Evolutionary conservation across 768 basidiomycete genomes (phyloP).

Genomic region (Dacryopinax primogenitus): DNA sequence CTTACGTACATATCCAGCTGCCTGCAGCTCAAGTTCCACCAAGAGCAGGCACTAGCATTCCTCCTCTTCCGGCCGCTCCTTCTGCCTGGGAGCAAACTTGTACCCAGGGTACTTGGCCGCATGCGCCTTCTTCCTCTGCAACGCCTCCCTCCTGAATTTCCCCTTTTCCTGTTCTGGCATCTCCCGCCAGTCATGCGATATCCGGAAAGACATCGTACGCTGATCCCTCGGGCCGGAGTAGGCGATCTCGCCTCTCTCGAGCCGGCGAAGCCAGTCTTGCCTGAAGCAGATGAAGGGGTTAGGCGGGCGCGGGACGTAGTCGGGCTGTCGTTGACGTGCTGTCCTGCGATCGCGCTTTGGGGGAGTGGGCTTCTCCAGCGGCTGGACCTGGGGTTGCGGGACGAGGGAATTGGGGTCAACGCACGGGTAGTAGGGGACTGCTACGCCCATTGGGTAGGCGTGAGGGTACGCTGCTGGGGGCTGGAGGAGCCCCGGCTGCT

Average conservation of each 20-base stretch:
- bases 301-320: slow-evolving; percentile 15
- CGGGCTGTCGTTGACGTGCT: slow-evolving; percentile 10
- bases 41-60: not conserved
- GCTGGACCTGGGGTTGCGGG: not conserved
- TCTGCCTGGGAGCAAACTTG: slow-evolving; percentile 11
- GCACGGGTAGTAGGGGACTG: not conserved
- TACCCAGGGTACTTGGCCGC: slow-evolving; percentile 13
- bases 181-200: slow-evolving; percentile 13
- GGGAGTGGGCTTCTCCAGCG: not conserved
- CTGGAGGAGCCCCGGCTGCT: not conserved
- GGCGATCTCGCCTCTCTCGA: not conserved
- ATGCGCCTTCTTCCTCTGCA: slow-evolving; percentile 8
- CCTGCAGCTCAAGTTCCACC: not conserved
- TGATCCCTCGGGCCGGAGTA: not conserved
- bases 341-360: slow-evolving; percentile 7
- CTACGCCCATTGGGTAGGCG: not conserved
- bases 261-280: slow-evolving; percentile 9
- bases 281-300: slow-evolving; percentile 17
- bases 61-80: not conserved
- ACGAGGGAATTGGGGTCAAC: not conserved
- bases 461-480: not conserved
- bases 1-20: not conserved
- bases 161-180: slow-evolving; percentile 9
- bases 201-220: slow-evolving; percentile 10
- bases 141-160: slow-evolving; percentile 12